phyloP scores from a whole-genome alignment of 1,284 basidiomycete genomes.

The Papiliotrema nemorosa region DNA sequence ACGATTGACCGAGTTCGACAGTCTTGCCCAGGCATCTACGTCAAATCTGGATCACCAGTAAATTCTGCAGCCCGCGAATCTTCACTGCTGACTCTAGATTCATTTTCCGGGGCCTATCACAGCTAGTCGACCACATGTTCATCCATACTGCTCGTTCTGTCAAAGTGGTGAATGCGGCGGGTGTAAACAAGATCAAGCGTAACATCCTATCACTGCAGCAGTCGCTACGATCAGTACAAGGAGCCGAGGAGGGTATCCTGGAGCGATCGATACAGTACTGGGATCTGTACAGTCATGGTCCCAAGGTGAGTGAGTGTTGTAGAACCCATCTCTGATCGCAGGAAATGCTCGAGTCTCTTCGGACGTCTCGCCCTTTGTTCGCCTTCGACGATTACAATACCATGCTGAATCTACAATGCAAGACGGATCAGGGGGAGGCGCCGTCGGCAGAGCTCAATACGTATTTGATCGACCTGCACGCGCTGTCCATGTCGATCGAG shows the following conservation, averaged over 20 bases:
- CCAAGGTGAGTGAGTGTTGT: slow-evolving; percentile 57
- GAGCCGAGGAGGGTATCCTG: slow-evolving; percentile 64
- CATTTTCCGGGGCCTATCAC: slow-evolving; percentile 80
- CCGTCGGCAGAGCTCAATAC: slow-evolving; percentile 42
- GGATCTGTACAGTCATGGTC: slow-evolving; percentile 67
- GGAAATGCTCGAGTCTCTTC: slow-evolving; percentile 70
- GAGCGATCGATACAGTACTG: slow-evolving; percentile 76
- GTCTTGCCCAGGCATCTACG: slow-evolving; percentile 62
- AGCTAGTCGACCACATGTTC: slow-evolving; percentile 78
- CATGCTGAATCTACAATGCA: slow-evolving; percentile 82
- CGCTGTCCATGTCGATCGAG: slow-evolving; percentile 41
- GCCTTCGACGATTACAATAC: slow-evolving; percentile 86
- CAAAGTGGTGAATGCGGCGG: slow-evolving; percentile 67
- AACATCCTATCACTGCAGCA: slow-evolving; percentile 93
- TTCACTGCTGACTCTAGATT: slow-evolving; percentile 51
- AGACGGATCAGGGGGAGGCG: slow-evolving; percentile 56
- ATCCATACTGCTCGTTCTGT: slow-evolving; percentile 72
- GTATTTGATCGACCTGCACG: slow-evolving; percentile 48
- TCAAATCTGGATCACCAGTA: slow-evolving; percentile 65
- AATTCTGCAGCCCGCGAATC: slow-evolving; percentile 31
- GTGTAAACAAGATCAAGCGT: slow-evolving; percentile 81
- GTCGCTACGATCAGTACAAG: slow-evolving; percentile 69
- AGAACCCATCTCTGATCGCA: slow-evolving; percentile 37
- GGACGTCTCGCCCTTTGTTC: slow-evolving; percentile 59
- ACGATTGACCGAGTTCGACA: slow-evolving; percentile 74